Base-by-base conservation (phyloP, 225 moss, liverwort and hornwort species). In the Climacium dendroides region DNA sequence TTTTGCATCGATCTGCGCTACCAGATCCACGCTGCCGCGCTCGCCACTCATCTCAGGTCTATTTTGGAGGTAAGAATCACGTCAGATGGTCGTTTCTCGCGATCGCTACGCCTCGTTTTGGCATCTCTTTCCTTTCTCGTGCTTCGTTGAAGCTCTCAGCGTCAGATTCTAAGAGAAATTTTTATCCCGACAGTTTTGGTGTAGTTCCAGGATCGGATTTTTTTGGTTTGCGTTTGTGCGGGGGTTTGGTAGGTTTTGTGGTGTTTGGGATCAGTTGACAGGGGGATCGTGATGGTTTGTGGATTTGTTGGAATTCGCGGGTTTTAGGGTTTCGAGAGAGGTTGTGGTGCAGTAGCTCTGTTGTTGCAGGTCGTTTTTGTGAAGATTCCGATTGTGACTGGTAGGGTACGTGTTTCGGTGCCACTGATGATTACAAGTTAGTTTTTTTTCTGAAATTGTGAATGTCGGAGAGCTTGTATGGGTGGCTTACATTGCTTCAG, bases 51-150 rank as follows among this genome's bases (percentile, higher is more conserved):
- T 43, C 39, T 10, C 64, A 54, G 78, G 7, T 83, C 18, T 65
- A 66, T 39, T n/a, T 90, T 75, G 16, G 67, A 86, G 91, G 91
- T 90, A 91, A 60, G 5, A 66, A 78, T 82, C 73, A 59, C 62
- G 15, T 22, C 62, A 32, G 22, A 67, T 62, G 82, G 32, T 37
- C 43, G 30, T 52, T 34, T 79, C 83, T 90, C 54, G 62, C 79
- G 57, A 47, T 52, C 45, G 34, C 65, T 64, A 34, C 55, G 13
- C 14, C 48, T 15, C 1, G 4, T 19, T 63, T 7, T 63, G 8
- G 8, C 15, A 5, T 47, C 4, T 34, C 37, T 62, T 62, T 47
- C 24, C 35, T 64, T 64, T 24, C 37, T 41, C 39, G 75, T 45
- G 32, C 61, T 78, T 70, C 35, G 15, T 73, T 24, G 54, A 19